Conservation (phyloP, 2,329 filamentous ascomycete species). For the Aureobasidium zeae region DNA sequence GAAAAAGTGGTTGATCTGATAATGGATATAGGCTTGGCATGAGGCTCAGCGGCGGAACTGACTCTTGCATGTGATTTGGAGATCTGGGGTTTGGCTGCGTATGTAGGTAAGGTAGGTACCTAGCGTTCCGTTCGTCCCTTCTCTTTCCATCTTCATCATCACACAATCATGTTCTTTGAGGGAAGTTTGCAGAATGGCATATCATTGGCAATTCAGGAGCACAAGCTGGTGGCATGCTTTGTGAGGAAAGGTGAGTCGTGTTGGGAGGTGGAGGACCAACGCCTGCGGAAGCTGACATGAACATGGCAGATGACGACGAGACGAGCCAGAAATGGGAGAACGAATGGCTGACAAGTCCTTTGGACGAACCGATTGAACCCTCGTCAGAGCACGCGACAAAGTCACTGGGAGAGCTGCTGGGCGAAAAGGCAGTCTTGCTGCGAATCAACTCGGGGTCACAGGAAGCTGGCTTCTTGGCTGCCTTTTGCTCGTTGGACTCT, state of each 20-base stretch:
- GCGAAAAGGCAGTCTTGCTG: conserved; percentile 57
- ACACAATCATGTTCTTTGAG: conserved; percentile 63
- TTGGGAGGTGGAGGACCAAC: too few species aligned
- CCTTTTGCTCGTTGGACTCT: conserved; percentile 70
- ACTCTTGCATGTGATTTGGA: conserved; percentile 13
- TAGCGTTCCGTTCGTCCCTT: neutral
- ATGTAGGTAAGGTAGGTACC: neutral
- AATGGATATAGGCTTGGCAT: conserved; percentile 2
- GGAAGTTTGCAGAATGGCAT: conserved; percentile 78
- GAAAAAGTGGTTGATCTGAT: conserved; percentile 3
- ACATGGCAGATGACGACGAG: conserved; percentile 55
- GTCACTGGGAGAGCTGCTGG: conserved; percentile 38
- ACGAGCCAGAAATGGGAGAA: conserved; percentile 48
- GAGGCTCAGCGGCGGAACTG: neutral
- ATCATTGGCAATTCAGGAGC: conserved; percentile 59
- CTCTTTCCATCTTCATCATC: neutral
- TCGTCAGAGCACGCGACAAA: neutral
- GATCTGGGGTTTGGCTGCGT: neutral
- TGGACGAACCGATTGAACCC: neutral
- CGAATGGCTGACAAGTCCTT: conserved; percentile 23
- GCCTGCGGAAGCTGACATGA: too few species aligned
- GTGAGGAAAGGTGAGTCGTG: conserved; percentile 45
- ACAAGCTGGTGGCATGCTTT: conserved; percentile 77
- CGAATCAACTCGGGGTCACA: conserved; percentile 62
- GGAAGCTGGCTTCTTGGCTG: conserved; percentile 71